These are phyloP conservation scores for Debaryomycetaceae sp. DNA, from an alignment of 1,139 yeast genomes.

Conservation along the genomic window DNA sequence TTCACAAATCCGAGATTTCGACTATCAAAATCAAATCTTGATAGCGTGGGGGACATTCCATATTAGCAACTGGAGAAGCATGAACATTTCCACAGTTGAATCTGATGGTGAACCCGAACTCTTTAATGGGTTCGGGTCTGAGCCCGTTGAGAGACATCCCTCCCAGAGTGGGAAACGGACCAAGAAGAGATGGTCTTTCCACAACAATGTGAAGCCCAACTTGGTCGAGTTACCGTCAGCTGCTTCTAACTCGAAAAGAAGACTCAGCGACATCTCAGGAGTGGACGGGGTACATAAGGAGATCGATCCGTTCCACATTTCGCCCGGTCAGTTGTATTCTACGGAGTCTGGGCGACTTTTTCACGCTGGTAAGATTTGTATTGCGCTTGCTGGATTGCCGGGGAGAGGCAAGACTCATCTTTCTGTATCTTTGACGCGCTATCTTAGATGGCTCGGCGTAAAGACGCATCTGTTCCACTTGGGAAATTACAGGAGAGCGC, in stretches of 20 bases:
- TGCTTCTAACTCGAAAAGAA: slow-evolving; percentile 22
- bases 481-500: slow-evolving; percentile 82
- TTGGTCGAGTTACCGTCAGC: slow-evolving; percentile 31
- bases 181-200: slow-evolving; percentile 45
- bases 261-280: slow-evolving; percentile 42
- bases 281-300: slow-evolving; percentile 55
- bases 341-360: slow-evolving; percentile 87
- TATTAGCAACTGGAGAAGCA: not conserved
- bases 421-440: slow-evolving; percentile 86
- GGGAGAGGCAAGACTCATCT: slow-evolving; percentile 95
- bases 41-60: not conserved
- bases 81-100: not conserved
- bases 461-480: slow-evolving; percentile 88
- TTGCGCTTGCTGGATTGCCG: slow-evolving; percentile 89
- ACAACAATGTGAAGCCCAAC: slow-evolving; percentile 34
- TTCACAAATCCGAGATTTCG: not conserved
- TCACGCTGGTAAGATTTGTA: slow-evolving; percentile 93
- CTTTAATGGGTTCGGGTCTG: slow-evolving; percentile 39
- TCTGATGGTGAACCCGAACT: slow-evolving; percentile 35
- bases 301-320: slow-evolving; percentile 48
- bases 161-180: slow-evolving; percentile 28
- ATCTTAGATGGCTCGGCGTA: slow-evolving; percentile 93
- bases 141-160: slow-evolving; percentile 25
- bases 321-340: slow-evolving; percentile 87
- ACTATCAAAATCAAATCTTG: not conserved